Percentiles rank a stretch among this genome's conserved stretches.
Evolutionary conservation across 257 asterid genomes (phyloP).

Genomic region (Nicotiana noctiflora): DNA sequence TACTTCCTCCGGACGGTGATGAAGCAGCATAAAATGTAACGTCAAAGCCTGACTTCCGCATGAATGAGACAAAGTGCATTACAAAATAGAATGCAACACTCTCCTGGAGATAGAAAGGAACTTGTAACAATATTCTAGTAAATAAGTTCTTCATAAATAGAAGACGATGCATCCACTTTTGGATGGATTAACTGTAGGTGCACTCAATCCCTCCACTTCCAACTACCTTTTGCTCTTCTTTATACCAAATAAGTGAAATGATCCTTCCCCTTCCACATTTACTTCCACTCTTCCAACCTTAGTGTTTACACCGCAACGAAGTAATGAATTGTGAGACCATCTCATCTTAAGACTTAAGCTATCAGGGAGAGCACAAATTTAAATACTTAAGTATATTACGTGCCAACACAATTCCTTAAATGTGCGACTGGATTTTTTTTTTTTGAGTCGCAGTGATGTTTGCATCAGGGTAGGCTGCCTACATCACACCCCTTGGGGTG

Average conservation of each 20-base stretch:
- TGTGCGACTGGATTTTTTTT: background rate
- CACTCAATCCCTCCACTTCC: background rate
- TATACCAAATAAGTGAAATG: background rate
- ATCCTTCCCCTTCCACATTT: conserved; percentile 6
- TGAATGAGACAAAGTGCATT: background rate
- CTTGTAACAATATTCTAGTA: background rate
- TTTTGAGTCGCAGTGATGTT: no score
- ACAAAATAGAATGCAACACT: background rate
- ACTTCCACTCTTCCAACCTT: background rate
- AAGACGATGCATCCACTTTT: background rate
- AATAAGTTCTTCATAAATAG: background rate
- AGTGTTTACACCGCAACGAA: background rate
- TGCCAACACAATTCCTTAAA: background rate
- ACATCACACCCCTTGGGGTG: no score
- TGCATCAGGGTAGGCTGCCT: no score
- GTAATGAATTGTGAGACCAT: background rate
- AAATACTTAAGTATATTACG: background rate
- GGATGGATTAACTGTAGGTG: background rate
- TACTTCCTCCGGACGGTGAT: no score
- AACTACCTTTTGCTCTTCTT: background rate
- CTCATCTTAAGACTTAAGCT: background rate
- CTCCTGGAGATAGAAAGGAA: background rate
- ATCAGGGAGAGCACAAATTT: background rate
- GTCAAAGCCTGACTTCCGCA: background rate
- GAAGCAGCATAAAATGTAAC: background rate